phyloP scores from a whole-genome alignment of 2,329 filamentous ascomycete genomes.

The Piedraia hortae region DNA sequence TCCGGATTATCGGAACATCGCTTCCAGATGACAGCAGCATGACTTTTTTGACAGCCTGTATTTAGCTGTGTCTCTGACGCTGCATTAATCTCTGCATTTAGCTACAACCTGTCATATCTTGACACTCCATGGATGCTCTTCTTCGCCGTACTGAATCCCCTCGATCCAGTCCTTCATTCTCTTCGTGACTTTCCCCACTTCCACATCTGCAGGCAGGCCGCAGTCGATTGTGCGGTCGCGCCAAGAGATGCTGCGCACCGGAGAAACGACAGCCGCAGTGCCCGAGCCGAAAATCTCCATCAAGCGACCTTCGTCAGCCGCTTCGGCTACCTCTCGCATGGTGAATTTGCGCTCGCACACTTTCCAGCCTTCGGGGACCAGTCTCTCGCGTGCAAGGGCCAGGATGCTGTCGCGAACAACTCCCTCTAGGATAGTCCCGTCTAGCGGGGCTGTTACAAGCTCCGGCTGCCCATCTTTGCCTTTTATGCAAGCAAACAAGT shows the following conservation, averaged over 20 bases:
- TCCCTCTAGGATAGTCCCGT: slow-evolving; percentile 88
- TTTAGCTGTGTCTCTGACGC: too few species aligned
- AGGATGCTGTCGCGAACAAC: slow-evolving; percentile 83
- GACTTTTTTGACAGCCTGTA: too few species aligned
- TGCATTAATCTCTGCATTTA: too few species aligned
- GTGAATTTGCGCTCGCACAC: slow-evolving; percentile 74
- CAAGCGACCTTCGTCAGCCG: slow-evolving; percentile 56
- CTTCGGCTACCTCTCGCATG: slow-evolving; percentile 63
- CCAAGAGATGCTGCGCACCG: slow-evolving; percentile 74
- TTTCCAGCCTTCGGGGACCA: slow-evolving; percentile 67
- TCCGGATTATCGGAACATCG: too few species aligned
- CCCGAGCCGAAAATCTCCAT: slow-evolving; percentile 85
- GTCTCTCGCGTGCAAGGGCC: slow-evolving; percentile 54
- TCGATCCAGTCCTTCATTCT: slow-evolving; percentile 95
- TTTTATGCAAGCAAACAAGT: slow-evolving; percentile 69
- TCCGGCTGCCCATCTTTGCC: slow-evolving; percentile 80
- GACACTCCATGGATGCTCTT: slow-evolving; percentile 64
- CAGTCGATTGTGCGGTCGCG: slow-evolving; percentile 57
- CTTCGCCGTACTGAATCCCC: slow-evolving; percentile 79
- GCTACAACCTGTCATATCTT: slow-evolving; percentile 1
- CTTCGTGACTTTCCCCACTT: slow-evolving; percentile 63
- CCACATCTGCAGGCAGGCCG: slow-evolving; percentile 41
- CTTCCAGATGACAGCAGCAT: too few species aligned
- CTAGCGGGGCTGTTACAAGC: slow-evolving; percentile 78
- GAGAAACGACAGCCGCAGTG: slow-evolving; percentile 81